Evolutionary conservation across 2,329 filamentous ascomycete species (phyloP).

Genomic region (Neurospora sp.): DNA sequence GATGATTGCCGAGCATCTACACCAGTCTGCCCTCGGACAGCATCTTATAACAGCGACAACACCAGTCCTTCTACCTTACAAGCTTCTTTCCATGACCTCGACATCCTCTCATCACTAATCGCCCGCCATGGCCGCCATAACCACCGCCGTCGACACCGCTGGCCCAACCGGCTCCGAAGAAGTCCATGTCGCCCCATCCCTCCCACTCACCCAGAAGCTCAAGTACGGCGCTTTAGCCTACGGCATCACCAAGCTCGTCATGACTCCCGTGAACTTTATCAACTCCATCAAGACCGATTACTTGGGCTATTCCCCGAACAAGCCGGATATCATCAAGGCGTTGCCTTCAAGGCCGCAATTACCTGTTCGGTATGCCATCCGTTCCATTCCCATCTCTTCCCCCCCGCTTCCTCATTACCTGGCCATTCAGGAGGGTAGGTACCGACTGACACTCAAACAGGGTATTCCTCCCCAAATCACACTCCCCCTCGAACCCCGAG

Average conservation of each 20-base stretch:
- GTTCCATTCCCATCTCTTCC: neutral
- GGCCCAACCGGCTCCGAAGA: neutral
- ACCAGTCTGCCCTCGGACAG: neutral
- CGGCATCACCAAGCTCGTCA: conserved; percentile 6
- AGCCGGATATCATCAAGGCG: conserved; percentile 14
- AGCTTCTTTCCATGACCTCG: neutral
- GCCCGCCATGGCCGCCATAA: neutral
- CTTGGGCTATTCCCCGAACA: neutral
- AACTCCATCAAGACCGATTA: conserved; percentile 5
- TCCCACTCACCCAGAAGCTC: neutral
- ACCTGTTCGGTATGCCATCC: conserved; percentile 8
- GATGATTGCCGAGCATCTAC: neutral
- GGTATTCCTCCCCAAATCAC: conserved; percentile 31
- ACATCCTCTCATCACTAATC: neutral
- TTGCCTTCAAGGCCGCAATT: conserved; percentile 15
- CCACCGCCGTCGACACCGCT: neutral
- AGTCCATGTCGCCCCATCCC: neutral
- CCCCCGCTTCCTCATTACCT: neutral
- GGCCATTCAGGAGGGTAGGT: neutral
- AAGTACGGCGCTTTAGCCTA: conserved; percentile 3
- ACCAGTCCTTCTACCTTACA: neutral
- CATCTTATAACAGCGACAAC: neutral
- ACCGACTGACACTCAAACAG: conserved; percentile 9
- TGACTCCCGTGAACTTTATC: neutral
- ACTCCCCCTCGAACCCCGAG: conserved; percentile 17